Conservation (phyloP, 306 rosid species). For the Cicer yamashitae region DNA sequence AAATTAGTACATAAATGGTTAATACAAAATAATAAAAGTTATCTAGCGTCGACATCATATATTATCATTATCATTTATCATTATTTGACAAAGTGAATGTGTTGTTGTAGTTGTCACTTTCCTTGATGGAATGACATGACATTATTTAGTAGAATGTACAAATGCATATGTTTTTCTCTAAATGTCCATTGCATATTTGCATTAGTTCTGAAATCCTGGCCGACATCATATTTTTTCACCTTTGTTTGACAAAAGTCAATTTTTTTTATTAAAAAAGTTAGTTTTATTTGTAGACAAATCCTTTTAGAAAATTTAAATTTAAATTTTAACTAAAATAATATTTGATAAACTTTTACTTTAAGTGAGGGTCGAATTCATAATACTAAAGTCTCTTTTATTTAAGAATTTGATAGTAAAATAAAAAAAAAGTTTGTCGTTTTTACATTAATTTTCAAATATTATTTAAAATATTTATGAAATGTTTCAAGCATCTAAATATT, state of each 20-base stretch:
- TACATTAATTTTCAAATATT: background rate
- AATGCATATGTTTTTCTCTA: background rate
- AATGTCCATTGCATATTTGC: background rate
- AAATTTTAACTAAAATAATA: too few relatives aligned
- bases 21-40: too few relatives aligned
- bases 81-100: slow-evolving; percentile 7
- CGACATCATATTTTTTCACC: background rate
- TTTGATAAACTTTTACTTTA: too few relatives aligned
- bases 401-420: too few relatives aligned
- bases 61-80: background rate
- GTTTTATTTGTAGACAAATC: too few relatives aligned
- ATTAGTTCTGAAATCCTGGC: slow-evolving; percentile 29
- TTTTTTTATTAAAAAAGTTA: background rate
- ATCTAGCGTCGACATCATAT: too few relatives aligned
- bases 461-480: background rate
- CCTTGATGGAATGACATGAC: background rate
- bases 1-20: too few relatives aligned
- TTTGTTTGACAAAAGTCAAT: background rate
- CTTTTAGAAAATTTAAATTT: too few relatives aligned
- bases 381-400: too few relatives aligned
- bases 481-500: background rate
- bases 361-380: too few relatives aligned
- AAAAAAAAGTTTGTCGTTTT: background rate
- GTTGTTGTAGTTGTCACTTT: background rate
- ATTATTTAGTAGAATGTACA: background rate